Conservation (phyloP, 352 stramenopile genomes). For the Globisporangium ultimum region DNA sequence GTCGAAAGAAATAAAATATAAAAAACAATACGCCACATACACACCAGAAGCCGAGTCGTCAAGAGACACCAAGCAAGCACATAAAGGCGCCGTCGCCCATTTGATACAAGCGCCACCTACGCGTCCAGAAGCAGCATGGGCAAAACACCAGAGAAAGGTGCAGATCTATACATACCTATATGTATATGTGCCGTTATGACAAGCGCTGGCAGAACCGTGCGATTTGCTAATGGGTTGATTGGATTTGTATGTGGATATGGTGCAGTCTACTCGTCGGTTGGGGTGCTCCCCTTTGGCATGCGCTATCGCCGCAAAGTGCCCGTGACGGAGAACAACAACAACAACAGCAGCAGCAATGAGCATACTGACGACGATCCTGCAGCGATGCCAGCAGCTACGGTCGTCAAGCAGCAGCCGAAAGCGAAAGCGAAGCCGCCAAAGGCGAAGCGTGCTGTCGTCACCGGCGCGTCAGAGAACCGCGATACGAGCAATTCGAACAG, state of each 20-base stretch:
- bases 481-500: too few species aligned
- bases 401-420: neutral
- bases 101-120: too few species aligned
- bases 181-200: constrained; percentile 3
- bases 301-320: constrained; percentile 55
- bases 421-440: too few species aligned
- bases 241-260: neutral
- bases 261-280: constrained; percentile 6
- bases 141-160: constrained; percentile 47
- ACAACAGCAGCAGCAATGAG: constrained; percentile 10
- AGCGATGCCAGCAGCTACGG: too few species aligned
- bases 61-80: too few species aligned
- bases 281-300: constrained; percentile 17
- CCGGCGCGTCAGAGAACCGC: too few species aligned
- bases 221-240: neutral
- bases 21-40: too few species aligned
- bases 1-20: too few species aligned
- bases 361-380: neutral
- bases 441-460: too few species aligned
- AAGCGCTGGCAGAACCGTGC: neutral
- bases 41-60: too few species aligned
- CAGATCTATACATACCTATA: constrained; percentile 4
- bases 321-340: constrained; percentile 24
- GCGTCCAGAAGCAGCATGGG: constrained; percentile 22
- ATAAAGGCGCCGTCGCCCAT: too few species aligned